Evolutionary conservation across 345 rosid genomes (phyloP), one percentile per base, ranked within the genome.

Genomic region (Salix suchowensis): DNA sequence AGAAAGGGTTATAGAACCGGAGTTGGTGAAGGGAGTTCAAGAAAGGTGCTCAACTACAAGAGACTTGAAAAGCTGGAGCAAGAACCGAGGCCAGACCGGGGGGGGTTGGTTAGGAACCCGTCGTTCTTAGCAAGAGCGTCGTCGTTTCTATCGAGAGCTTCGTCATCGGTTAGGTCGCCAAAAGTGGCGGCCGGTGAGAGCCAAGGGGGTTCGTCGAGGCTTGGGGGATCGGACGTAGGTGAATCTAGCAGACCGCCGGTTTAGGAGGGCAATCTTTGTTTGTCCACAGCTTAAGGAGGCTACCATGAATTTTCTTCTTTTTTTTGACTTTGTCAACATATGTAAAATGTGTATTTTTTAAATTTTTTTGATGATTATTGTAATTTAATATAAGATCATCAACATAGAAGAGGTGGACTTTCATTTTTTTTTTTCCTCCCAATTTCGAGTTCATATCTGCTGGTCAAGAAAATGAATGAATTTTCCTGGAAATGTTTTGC

Each of bases 201-300:
- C 24, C 85, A 76, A 58, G 87, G 83, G 28, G 40, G 61, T 62
- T 82, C 91, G 16, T 75, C 62, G 65, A 79, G 77, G 64, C 62
- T 71, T 23, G 61, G 21, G 32, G 84, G 85, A 81, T 70, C 76
- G 19, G 73, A 75, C 55, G 67, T 18, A 28, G 74, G 39, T 24
- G 86, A 81, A 54, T 75, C 88, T n/a, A 24, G 68, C 71, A 83
- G 88, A 12, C 86, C 85, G 0, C 96, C 93, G 79, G 94, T 89
- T 54, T 92, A 84, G 72, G 76, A 23, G 58, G 58, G 9, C n/a
- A 18, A 19, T 52, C 58, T 2, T 34, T 52, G 46, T 16, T 2
- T 66, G 37, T 10, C 44, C 21, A 3, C 32, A 23, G 19, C 50
- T 0, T 8, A 16, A 28, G 61, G n/a, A n/a, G 6, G 24, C 40